phyloP scores from a whole-genome alignment of 2,329 filamentous ascomycete species.

The Aureobasidium musti region DNA sequence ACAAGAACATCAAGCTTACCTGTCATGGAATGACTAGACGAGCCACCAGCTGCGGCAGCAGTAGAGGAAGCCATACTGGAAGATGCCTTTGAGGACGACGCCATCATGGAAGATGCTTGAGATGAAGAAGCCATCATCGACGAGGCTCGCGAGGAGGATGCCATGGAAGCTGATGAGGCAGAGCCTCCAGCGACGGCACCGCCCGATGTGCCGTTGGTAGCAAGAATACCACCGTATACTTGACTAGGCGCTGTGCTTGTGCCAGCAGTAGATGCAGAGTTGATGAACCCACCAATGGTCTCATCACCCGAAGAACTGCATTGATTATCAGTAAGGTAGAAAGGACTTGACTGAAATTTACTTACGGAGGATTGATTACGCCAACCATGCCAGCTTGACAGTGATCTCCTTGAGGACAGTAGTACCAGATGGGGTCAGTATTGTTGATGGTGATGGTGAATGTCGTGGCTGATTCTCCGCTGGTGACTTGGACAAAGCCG shows the following conservation, averaged over 20 bases:
- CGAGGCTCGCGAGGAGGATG: background rate
- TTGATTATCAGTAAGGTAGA: background rate
- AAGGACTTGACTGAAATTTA: background rate
- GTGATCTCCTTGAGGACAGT: conserved; percentile 27
- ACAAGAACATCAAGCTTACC: background rate
- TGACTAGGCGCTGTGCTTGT: background rate
- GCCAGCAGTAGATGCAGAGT: conserved; percentile 5
- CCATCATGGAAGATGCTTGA: background rate
- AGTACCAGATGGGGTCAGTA: conserved; percentile 28
- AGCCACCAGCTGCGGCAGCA: background rate
- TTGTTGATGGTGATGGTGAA: conserved; percentile 28
- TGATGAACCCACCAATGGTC: background rate
- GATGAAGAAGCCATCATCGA: background rate
- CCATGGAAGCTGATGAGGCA: background rate
- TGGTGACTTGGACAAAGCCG: conserved; percentile 23
- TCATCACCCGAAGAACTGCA: background rate
- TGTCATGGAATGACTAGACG: background rate
- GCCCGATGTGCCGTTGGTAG: background rate
- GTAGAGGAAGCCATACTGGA: background rate
- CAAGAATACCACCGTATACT: conserved; percentile 3
- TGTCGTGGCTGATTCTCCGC: conserved; percentile 1
- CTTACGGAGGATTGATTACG: conserved; percentile 31
- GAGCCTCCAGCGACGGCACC: background rate
- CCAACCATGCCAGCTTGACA: conserved; percentile 31
- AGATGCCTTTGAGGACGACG: background rate